Evolutionary conservation across 163 green algal species (phyloP), one percentile per base, ranked within the genome.

Genomic region (Scenedesmus sp.): DNA sequence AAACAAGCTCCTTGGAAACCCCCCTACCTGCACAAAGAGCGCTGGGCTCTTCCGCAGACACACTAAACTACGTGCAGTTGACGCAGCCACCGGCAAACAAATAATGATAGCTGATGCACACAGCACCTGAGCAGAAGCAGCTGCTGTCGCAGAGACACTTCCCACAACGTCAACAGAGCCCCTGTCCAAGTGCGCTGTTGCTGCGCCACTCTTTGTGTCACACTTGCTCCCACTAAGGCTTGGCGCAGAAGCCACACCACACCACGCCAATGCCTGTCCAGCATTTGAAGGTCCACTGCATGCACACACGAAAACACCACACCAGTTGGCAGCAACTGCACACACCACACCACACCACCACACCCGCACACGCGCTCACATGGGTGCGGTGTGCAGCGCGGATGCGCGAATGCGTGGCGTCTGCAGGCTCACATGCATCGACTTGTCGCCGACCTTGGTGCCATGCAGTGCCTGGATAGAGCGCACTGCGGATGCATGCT

Each of bases 381-480:
- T 81, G 35, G 35, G 37, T 10, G 12, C 72, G 13, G n/a, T 83
- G 40, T 89, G 84, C 85, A 89, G 40, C n/a, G 85, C 70, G 22
- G 65, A 73, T 40, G 85, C 85, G 13, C 85, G 76, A 43, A 92
- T 85, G n/a, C 88, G 46, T 0, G 88, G 88, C 44, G 92, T 93
- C 61, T 94, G 92, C 89, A 94, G 89, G 79, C 89, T 93, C 37
- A 94, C 92, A 43, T 94, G 92, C 85, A 94, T 76, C 35, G 80
- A 43, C 89, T 92, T 94, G 65, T 93, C 91, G 1, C 46, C 88
- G 10, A 92, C 78, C 53, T 92, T 88, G 88, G 53, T 84, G 33
- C 80, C 88, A 40, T 88, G 88, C 43, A 88, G 61, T 24, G 81
- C 88, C 12, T 83, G 61, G 59, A 92, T 92, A 42, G 88, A 83